A percentile compares a stretch with the other conserved stretches of the same genome.
Evolutionary conservation across 148 eudicot species (phyloP).

Genomic region (Simmondsia chinensis): DNA sequence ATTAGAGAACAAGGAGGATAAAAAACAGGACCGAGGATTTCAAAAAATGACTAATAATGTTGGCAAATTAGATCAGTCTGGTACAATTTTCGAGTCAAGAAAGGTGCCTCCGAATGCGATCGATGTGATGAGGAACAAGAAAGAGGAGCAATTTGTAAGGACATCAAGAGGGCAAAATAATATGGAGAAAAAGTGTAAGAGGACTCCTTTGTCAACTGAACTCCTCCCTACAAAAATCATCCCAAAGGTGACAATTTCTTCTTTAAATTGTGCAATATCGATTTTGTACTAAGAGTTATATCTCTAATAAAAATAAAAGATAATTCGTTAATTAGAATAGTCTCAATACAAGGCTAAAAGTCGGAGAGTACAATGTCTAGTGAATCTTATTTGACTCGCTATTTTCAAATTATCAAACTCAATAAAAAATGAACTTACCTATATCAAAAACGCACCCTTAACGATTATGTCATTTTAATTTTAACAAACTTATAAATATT

Average conservation of each 20-base stretch:
- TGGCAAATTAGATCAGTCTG: conserved; percentile 7
- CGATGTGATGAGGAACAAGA: conserved; percentile 36
- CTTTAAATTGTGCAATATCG: conserved; percentile 23
- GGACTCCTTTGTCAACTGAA: conserved; percentile 39
- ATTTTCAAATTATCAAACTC: too few species aligned
- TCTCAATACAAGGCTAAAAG: too few species aligned
- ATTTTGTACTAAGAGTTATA: too few species aligned
- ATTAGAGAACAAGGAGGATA: not conserved
- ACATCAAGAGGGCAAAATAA: conserved; percentile 9
- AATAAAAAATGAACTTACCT: too few species aligned
- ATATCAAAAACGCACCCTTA: too few species aligned
- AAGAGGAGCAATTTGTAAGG: conserved; percentile 54
- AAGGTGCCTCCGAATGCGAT: conserved; percentile 10
- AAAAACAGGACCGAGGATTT: not conserved
- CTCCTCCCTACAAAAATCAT: conserved; percentile 40
- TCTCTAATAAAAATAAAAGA: too few species aligned
- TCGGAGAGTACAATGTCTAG: too few species aligned
- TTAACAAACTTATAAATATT: too few species aligned
- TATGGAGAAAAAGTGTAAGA: conserved; percentile 42
- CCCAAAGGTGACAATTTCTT: conserved; percentile 33
- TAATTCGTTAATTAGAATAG: too few species aligned
- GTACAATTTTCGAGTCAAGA: conserved; percentile 5
- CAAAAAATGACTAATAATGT: not conserved
- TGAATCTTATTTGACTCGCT: too few species aligned
- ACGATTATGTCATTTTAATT: too few species aligned